These are phyloP conservation scores for Trichaptum fuscoviolaceum DNA, from an alignment of 768 basidiomycete genomes.

Conservation along the genomic window DNA sequence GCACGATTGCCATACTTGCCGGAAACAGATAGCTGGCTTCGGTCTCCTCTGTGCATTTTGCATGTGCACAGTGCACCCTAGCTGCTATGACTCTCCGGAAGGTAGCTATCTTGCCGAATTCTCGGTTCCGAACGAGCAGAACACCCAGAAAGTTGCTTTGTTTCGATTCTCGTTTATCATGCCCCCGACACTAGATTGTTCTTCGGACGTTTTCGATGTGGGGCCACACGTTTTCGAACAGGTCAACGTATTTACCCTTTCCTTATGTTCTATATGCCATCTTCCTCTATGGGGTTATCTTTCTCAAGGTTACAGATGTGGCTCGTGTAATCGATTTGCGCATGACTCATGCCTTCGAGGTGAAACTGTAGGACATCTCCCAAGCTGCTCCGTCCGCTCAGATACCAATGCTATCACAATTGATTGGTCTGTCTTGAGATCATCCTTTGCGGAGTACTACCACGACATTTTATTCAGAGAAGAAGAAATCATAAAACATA, in stretches of 20 bases:
- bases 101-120: slow-evolving; percentile 59
- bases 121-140: slow-evolving; percentile 34
- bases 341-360: slow-evolving; percentile 45
- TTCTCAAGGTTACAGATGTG: slow-evolving; percentile 61
- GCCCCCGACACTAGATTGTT: slow-evolving; percentile 23
- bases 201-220: background rate
- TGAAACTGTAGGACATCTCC: slow-evolving; percentile 21
- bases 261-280: slow-evolving; percentile 63
- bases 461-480: slow-evolving; percentile 35
- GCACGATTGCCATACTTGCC: slow-evolving; percentile 53
- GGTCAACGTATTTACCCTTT: slow-evolving; percentile 68
- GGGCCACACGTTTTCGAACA: slow-evolving; percentile 44
- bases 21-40: slow-evolving; percentile 52
- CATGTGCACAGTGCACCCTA: slow-evolving; percentile 64
- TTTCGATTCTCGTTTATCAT: slow-evolving; percentile 54
- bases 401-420: slow-evolving; percentile 48
- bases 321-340: slow-evolving; percentile 52
- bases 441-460: slow-evolving; percentile 54
- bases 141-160: slow-evolving; percentile 53
- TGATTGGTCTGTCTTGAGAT: slow-evolving; percentile 44
- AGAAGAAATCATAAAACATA: slow-evolving; percentile 40
- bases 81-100: slow-evolving; percentile 70
- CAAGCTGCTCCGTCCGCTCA: slow-evolving; percentile 34
- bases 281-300: slow-evolving; percentile 70
- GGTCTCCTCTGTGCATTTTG: slow-evolving; percentile 70